Evolutionary conservation across 208 protist genomes (phyloP).

Genomic region (Naegleria gruberi): DNA sequence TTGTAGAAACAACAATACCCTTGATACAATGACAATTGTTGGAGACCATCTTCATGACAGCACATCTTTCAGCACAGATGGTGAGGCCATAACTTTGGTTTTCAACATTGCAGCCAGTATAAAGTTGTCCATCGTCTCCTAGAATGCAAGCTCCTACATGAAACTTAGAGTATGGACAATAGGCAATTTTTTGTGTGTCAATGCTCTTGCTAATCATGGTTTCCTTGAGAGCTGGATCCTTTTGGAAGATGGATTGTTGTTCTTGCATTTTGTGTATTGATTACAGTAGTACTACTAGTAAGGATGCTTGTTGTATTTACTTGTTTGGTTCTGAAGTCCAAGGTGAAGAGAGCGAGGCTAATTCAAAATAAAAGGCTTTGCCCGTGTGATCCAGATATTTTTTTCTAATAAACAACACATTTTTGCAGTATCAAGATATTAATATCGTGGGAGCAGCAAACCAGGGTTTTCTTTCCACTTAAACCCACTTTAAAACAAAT

Average conservation of each 20-base stretch:
- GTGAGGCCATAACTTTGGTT: slow-evolving; percentile 55
- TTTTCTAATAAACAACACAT: too few species aligned
- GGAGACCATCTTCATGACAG: slow-evolving; percentile 43
- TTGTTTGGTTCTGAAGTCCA: too few species aligned
- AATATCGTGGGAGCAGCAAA: too few species aligned
- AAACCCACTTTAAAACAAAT: too few species aligned
- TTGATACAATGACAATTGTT: slow-evolving; percentile 37
- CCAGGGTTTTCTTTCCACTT: too few species aligned
- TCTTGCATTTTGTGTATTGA: background rate
- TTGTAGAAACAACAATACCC: slow-evolving; percentile 29
- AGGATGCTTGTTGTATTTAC: too few species aligned
- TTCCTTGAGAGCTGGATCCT: background rate
- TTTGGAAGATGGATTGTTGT: background rate
- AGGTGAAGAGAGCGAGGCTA: too few species aligned
- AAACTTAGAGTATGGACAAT: slow-evolving; percentile 54
- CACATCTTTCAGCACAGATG: slow-evolving; percentile 56
- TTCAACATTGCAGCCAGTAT: slow-evolving; percentile 55
- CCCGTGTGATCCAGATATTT: too few species aligned
- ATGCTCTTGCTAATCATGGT: background rate
- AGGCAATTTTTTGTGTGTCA: slow-evolving; percentile 25
- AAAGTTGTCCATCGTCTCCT: slow-evolving; percentile 26
- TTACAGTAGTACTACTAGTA: too few species aligned
- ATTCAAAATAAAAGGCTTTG: too few species aligned
- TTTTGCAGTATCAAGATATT: too few species aligned
- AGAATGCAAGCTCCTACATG: slow-evolving; percentile 50